phyloP scores from a whole-genome alignment of 2,329 filamentous ascomycete species.

The Bipolaris cookei region DNA sequence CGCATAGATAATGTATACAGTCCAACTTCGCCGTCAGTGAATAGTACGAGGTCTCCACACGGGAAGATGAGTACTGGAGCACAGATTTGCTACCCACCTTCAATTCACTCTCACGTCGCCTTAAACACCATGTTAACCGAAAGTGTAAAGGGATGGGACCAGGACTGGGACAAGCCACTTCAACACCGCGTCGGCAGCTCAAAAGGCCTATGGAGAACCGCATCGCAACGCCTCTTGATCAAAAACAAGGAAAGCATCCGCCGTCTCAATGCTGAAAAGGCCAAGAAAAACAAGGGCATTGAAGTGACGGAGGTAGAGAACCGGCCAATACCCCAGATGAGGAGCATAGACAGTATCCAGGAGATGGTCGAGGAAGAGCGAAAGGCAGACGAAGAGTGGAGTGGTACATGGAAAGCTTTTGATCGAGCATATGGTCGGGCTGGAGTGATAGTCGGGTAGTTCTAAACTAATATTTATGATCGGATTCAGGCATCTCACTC shows the following conservation, averaged over 20 bases:
- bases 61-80: not conserved
- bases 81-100: not conserved
- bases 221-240: slow-evolving; percentile 8
- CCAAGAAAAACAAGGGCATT: not conserved
- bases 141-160: slow-evolving; percentile 9
- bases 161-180: slow-evolving; percentile 14
- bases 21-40: not conserved
- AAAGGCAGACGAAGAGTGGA: slow-evolving; percentile 12
- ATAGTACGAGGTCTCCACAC: not conserved
- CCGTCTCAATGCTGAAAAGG: slow-evolving; percentile 4
- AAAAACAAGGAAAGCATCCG: slow-evolving; percentile 12
- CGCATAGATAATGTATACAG: not conserved
- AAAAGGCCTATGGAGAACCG: slow-evolving; percentile 10
- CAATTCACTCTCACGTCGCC: not conserved
- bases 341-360: slow-evolving; percentile 16
- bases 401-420: slow-evolving; percentile 5
- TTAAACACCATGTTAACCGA: not conserved
- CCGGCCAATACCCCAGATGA: slow-evolving; percentile 4
- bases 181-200: slow-evolving; percentile 9
- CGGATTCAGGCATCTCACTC: slow-evolving; percentile 6
- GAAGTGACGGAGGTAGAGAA: not conserved
- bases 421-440: not conserved
- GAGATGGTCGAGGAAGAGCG: slow-evolving; percentile 17
- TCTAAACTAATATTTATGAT: not conserved
- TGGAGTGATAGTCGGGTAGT: not conserved